A percentile compares a stretch with the other conserved stretches of the same genome.
phyloP scores from a whole-genome alignment of 2,329 filamentous ascomycete species.

The Botrytis medusae region DNA sequence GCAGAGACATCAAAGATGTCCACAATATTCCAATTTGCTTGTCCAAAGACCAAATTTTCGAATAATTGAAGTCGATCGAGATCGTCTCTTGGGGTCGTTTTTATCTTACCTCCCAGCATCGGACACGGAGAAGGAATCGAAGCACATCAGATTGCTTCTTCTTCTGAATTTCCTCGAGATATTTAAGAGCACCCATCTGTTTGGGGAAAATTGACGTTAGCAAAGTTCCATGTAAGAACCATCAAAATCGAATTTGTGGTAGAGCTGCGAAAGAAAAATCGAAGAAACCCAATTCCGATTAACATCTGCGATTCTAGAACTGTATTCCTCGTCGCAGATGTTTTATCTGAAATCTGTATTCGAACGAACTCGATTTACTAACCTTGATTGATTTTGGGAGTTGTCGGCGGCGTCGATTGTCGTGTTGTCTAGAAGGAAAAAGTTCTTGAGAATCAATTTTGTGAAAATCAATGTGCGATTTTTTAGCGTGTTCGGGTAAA shows the following conservation, averaged over 20 bases:
- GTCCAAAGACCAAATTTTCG: slow-evolving; percentile 37
- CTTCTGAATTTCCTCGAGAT: slow-evolving; percentile 99
- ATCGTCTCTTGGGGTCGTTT: slow-evolving; percentile 43
- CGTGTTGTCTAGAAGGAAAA: slow-evolving; percentile 18
- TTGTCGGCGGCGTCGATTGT: slow-evolving; percentile 23
- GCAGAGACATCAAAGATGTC: slow-evolving; percentile 54
- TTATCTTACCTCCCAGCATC: slow-evolving; percentile 96
- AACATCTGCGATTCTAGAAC: slow-evolving; percentile 7
- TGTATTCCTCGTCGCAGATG: neutral
- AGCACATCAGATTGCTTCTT: slow-evolving; percentile 99
- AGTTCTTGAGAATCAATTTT: slow-evolving; percentile 9
- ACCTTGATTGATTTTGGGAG: slow-evolving; percentile 18
- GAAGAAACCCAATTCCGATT: neutral
- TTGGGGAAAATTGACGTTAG: neutral
- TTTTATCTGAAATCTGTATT: neutral
- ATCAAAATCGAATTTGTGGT: neutral
- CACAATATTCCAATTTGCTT: slow-evolving; percentile 35
- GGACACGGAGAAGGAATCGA: slow-evolving; percentile 98
- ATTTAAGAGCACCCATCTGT: slow-evolving; percentile 90
- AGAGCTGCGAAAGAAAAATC: neutral
- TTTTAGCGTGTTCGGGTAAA: slow-evolving; percentile 18
- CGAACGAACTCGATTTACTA: neutral
- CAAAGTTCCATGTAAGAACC: neutral
- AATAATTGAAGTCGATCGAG: slow-evolving; percentile 38
- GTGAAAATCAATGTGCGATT: neutral